These are phyloP conservation scores for Datura wrightii DNA, from an alignment of 257 asterid genomes.

Conservation along the genomic window DNA sequence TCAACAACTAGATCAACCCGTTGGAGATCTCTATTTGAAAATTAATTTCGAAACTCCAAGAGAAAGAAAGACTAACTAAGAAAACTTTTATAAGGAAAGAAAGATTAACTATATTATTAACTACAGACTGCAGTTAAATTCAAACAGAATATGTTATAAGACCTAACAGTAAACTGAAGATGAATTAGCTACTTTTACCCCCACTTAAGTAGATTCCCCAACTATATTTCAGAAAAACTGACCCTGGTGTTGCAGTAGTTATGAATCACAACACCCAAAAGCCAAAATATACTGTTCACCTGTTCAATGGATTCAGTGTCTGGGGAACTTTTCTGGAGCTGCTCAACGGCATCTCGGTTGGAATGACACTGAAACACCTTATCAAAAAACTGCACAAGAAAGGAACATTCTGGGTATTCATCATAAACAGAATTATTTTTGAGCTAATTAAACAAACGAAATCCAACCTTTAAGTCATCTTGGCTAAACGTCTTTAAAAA, in stretches of 20 bases:
- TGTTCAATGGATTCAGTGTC: slow-evolving; percentile 76
- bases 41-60: neutral
- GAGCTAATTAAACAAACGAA: neutral
- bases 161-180: neutral
- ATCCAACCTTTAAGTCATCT: slow-evolving; percentile 64
- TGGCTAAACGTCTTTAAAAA: slow-evolving; percentile 67
- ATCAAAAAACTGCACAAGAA: slow-evolving; percentile 61
- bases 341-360: slow-evolving; percentile 56
- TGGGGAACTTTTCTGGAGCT: slow-evolving; percentile 56
- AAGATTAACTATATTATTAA: neutral
- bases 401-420: neutral
- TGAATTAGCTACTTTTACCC: neutral
- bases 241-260: neutral
- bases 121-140: neutral
- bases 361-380: slow-evolving; percentile 65
- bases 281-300: slow-evolving; percentile 49
- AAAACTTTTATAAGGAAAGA: neutral
- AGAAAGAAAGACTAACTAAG: neutral
- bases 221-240: neutral
- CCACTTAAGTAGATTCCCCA: neutral
- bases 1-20: neutral
- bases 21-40: slow-evolving; percentile 11
- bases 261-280: neutral
- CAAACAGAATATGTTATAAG: neutral
- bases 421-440: neutral